Base-by-base conservation (phyloP, 2,329 filamentous ascomycete genomes). In the Ophiobolus disseminans region DNA sequence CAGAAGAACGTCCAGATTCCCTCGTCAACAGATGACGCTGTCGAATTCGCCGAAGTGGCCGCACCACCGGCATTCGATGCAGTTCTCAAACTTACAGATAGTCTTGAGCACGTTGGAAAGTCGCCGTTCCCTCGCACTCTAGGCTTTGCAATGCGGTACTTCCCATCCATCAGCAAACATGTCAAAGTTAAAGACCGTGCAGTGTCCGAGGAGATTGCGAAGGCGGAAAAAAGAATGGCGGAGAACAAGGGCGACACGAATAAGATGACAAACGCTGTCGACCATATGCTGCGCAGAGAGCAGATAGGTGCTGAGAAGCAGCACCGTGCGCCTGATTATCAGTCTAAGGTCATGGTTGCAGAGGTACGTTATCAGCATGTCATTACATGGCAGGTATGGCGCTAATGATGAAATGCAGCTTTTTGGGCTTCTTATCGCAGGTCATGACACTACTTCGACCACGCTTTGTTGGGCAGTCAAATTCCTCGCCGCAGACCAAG, bases 381-480 rank as follows among this genome's bases (percentile, higher is more conserved):
- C 28, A 17, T 19, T 19, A 2, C 38, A 23, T 36, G 11, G 8
- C 22, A 10, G n/a, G 22, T 8, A 2, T 6, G 16, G 5, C 21
- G n/a, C 50, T 48, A 45, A 43, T 13, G 16, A 5, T 6, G 10
- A 14, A 2, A n/a, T 17, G 5, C 57, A 74, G 55, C 48, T 73
- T 1, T 71, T 68, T 28, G 70, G 65, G 2, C 70, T 72, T 48
- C 50, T 73, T 2, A 49, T 74, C n/a, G 72, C 74, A 38, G 78
- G 76, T n/a, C 74, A 79, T 48, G 77, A 80, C 38, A 79, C 78
- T 0, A 78, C 74, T 0, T 67, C 73, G 9, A 76, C 72, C 6
- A 75, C 75, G 0, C 54, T 78, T 0, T 51, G 55, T 25, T 78
- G 77, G 76, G 68, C 55, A 1, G 32, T 78, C 8, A 79, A 78